A percentile compares a stretch with the other conserved stretches of the same genome.
These are phyloP conservation scores for Pichia pseudocactophila DNA, from an alignment of 805 yeast species.

Conservation along the genomic window DNA sequence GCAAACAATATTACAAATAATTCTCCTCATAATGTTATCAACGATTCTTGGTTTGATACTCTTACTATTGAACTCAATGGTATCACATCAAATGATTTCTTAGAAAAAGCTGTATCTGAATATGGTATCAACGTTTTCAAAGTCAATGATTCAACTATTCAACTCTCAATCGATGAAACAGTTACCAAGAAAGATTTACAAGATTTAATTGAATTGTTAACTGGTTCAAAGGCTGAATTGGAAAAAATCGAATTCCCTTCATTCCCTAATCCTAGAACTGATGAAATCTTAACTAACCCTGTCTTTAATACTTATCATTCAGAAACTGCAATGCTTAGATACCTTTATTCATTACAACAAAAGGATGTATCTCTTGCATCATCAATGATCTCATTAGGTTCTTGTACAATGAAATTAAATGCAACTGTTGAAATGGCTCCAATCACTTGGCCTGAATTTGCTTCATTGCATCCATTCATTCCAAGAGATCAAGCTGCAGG, in stretches of 20 bases:
- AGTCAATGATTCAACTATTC: constrained; percentile 50
- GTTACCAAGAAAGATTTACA: constrained; percentile 54
- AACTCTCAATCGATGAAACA: constrained; percentile 89
- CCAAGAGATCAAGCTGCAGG: constrained; percentile 88
- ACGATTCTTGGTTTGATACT: constrained; percentile 65
- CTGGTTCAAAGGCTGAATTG: constrained; percentile 26
- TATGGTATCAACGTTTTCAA: constrained; percentile 72
- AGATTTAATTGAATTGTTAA: constrained; percentile 52
- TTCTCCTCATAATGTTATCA: constrained; percentile 41
- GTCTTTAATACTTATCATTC: constrained; percentile 86
- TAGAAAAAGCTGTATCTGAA: constrained; percentile 46
- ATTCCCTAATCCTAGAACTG: constrained; percentile 48
- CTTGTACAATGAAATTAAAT: constrained; percentile 96
- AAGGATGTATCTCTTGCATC: constrained; percentile 90
- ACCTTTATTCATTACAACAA: constrained; percentile 72
- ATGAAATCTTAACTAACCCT: constrained; percentile 52
- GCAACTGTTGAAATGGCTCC: constrained; percentile 94
- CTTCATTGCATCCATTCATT: constrained; percentile 84
- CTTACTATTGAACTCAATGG: constrained; percentile 53
- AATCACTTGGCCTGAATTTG: constrained; percentile 89
- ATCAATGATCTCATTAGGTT: constrained; percentile 95
- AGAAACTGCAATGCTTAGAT: constrained; percentile 91
- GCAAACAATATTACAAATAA: constrained; percentile 45
- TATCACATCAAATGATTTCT: constrained; percentile 44
- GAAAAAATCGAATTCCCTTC: constrained; percentile 33